These are phyloP conservation scores for Podaxis sp. DNA, from an alignment of 768 basidiomycete genomes.

Conservation along the genomic window DNA sequence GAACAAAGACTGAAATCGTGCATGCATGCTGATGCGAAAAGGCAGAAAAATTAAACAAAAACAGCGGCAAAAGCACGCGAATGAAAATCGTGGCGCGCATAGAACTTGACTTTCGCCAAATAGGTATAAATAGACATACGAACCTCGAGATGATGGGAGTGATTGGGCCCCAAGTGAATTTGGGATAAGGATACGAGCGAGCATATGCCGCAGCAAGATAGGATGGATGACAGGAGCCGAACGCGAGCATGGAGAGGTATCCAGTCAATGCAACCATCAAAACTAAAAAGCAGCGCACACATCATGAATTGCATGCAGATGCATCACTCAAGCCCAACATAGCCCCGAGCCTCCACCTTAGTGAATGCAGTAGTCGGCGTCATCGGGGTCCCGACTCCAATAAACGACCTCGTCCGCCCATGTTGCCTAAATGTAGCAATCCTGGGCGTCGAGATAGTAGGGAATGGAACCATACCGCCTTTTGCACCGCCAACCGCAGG, in stretches of 20 bases:
- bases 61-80: not conserved
- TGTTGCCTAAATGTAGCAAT: slow-evolving; percentile 65
- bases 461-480: slow-evolving; percentile 48
- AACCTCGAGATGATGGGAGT: not conserved
- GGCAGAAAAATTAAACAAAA: slow-evolving; percentile 7
- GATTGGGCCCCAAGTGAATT: not conserved
- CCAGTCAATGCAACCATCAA: not conserved
- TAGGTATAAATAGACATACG: slow-evolving; percentile 10
- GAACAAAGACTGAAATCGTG: not conserved
- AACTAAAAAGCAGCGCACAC: not conserved
- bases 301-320: not conserved
- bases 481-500: not conserved
- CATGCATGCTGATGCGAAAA: slow-evolving; percentile 6
- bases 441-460: slow-evolving; percentile 61
- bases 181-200: not conserved
- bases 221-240: not conserved
- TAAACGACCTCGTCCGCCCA: slow-evolving; percentile 71
- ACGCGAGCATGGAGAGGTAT: not conserved
- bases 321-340: slow-evolving; percentile 51
- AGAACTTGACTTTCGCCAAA: not conserved
- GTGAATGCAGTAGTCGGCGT: slow-evolving; percentile 82
- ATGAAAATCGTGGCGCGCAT: not conserved
- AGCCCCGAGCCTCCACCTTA: slow-evolving; percentile 82
- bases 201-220: not conserved
- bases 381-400: slow-evolving; percentile 63